phyloP scores from a whole-genome alignment of 2,329 filamentous ascomycete genomes.

The Ceratocystis albifundus region DNA sequence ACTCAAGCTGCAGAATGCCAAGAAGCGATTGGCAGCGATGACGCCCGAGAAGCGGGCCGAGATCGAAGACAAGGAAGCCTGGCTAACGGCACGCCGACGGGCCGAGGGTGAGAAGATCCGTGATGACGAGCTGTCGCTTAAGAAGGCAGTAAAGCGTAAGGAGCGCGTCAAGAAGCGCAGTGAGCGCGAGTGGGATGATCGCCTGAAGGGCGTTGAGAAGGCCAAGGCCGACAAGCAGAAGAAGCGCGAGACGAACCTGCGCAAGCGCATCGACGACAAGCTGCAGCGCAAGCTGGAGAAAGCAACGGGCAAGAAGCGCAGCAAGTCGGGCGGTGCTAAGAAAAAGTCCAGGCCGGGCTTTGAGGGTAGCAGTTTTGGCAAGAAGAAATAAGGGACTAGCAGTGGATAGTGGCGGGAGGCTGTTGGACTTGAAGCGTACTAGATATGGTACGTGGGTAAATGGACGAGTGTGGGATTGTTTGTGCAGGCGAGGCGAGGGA shows the following conservation, averaged over 20 bases:
- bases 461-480: not conserved
- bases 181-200: slow-evolving; percentile 73
- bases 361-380: slow-evolving; percentile 22
- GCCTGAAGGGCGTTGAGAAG: slow-evolving; percentile 59
- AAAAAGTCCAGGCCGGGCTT: slow-evolving; percentile 23
- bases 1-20: slow-evolving; percentile 75
- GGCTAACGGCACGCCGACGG: slow-evolving; percentile 80
- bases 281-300: slow-evolving; percentile 43
- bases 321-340: slow-evolving; percentile 12
- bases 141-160: slow-evolving; percentile 91
- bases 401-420: not conserved
- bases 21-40: slow-evolving; percentile 62
- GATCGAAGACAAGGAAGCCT: slow-evolving; percentile 84
- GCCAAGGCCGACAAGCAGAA: slow-evolving; percentile 67
- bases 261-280: slow-evolving; percentile 65
- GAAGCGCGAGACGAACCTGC: slow-evolving; percentile 70
- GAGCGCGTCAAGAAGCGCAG: slow-evolving; percentile 84
- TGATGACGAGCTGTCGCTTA: slow-evolving; percentile 75
- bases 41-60: slow-evolving; percentile 72
- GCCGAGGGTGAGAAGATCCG: slow-evolving; percentile 81
- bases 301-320: slow-evolving; percentile 22
- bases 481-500: not conserved
- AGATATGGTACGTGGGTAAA: too few species aligned
- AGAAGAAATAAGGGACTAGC: slow-evolving; percentile 21
- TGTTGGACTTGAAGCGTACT: too few species aligned